Conservation (phyloP, 139 green algal species). For the Closterium sp. region DNA sequence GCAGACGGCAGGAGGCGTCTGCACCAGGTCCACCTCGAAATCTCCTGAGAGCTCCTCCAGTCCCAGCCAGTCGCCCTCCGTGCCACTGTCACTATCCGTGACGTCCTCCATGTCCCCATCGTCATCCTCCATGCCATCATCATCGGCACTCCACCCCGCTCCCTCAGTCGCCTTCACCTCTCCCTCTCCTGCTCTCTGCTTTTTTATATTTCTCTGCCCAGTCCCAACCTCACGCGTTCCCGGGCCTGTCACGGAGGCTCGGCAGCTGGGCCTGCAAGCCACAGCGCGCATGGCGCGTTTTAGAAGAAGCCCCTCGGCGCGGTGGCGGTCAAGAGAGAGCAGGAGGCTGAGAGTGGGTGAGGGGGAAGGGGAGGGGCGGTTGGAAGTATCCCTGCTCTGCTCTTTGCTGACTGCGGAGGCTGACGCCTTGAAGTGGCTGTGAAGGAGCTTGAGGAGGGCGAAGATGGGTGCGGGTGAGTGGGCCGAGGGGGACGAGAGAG, state of each 20-base stretch:
- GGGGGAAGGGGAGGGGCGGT: background rate
- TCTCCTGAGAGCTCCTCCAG: background rate
- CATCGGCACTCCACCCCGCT: background rate
- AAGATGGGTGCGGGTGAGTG: no score
- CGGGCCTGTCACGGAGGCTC: background rate
- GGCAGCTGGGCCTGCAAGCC: background rate
- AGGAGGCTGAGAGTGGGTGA: background rate
- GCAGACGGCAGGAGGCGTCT: background rate
- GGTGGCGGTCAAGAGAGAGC: background rate
- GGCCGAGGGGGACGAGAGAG: no score
- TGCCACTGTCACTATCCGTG: background rate
- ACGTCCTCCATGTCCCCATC: background rate
- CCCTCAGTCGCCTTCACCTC: background rate
- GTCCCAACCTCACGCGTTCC: background rate
- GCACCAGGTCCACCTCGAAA: background rate
- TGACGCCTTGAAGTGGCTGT: no score
- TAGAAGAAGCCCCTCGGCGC: background rate
- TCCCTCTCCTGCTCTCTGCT: background rate
- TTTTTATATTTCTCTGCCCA: background rate
- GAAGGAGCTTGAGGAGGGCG: no score
- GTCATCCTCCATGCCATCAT: background rate
- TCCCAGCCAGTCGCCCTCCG: background rate
- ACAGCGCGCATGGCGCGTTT: background rate
- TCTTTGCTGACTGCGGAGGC: no score
- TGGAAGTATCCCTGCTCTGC: background rate